Evolutionary conservation across 345 rosid genomes (phyloP), one percentile per base, ranked within the genome.

Genomic region (Ailanthus altissimus): DNA sequence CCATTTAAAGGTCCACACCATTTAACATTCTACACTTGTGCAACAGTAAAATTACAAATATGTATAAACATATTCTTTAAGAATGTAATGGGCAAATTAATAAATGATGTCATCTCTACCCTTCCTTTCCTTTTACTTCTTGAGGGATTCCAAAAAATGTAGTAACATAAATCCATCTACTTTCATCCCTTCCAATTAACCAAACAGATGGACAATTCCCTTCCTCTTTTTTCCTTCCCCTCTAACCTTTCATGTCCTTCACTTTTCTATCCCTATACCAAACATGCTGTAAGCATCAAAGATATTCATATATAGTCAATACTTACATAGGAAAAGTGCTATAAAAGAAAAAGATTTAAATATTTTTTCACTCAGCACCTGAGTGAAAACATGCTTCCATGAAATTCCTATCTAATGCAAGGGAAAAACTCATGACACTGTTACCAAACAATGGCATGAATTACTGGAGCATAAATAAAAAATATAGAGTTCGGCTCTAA

Each of bases 321-420:
- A 57, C 23, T 58, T 45, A 42, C 5, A 16, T 6, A 9, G 21
- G 28, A 42, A 57, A 43, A 45, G 32, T 25, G 25, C 50, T 2
- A 7, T 56, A 21, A 42, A 72, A 72, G 65, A 42, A 57, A n/a
- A 58, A 43, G 20, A 40, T 54, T 40, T n/a, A 43, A 21, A 57
- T 23, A 8, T 58, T 66, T 72, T n/a, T 38, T 72, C 38, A 14
- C 38, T 21, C 21, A n/a, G 49, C 26, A 72, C 15, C 23, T 59
- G 18, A 47, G 38, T 47, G 5, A 67, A 25, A 57, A 15, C n/a
- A 72, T 23, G 53, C 21, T 56, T 23, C 66, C 66, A 10, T 43
- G 32, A 69, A 15, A 69, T 69, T 53, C 23, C 73, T 49, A n/a
- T 25, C 57, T 51, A 66, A 42, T 43, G 51, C 26, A 42, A n/a